These are phyloP conservation scores for Tanacetum coccineum DNA, from an alignment of 129 eudicot species.

Conservation along the genomic window DNA sequence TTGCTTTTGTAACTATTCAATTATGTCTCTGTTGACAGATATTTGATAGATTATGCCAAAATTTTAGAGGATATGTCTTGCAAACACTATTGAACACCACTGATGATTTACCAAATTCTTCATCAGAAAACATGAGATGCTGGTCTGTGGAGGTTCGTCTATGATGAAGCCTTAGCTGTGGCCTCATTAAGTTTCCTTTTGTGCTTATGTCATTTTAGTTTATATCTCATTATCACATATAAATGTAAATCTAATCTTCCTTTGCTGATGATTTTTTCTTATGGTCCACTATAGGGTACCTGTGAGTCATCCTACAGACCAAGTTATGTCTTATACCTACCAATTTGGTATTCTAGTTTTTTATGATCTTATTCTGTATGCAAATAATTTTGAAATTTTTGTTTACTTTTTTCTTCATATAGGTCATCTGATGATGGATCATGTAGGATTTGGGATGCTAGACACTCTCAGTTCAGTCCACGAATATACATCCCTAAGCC, in stretches of 20 bases:
- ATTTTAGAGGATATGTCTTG: slow-evolving; percentile 91
- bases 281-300: neutral
- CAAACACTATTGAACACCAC: slow-evolving; percentile 80
- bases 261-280: too few relatives aligned
- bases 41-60: slow-evolving; percentile 94
- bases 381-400: neutral
- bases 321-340: neutral
- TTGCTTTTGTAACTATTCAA: slow-evolving; percentile 7
- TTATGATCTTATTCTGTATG: slow-evolving; percentile 5
- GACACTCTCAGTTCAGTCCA: slow-evolving; percentile 78
- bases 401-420: slow-evolving; percentile 14
- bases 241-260: too few relatives aligned
- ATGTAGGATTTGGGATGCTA: slow-evolving; percentile 98
- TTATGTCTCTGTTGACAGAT: slow-evolving; percentile 42
- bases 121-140: slow-evolving; percentile 55
- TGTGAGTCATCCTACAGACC: too few relatives aligned
- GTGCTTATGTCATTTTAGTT: too few relatives aligned
- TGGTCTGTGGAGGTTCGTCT: slow-evolving; percentile 64
- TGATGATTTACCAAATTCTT: slow-evolving; percentile 62
- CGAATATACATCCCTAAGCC: slow-evolving; percentile 79
- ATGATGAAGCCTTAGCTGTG: slow-evolving; percentile 68
- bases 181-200: slow-evolving; percentile 86
- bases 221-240: too few relatives aligned
- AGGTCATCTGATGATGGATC: slow-evolving; percentile 98
- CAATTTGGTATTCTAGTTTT: neutral